Conservation (phyloP, 148 eudicot species). For the Suaeda aralocaspica region DNA sequence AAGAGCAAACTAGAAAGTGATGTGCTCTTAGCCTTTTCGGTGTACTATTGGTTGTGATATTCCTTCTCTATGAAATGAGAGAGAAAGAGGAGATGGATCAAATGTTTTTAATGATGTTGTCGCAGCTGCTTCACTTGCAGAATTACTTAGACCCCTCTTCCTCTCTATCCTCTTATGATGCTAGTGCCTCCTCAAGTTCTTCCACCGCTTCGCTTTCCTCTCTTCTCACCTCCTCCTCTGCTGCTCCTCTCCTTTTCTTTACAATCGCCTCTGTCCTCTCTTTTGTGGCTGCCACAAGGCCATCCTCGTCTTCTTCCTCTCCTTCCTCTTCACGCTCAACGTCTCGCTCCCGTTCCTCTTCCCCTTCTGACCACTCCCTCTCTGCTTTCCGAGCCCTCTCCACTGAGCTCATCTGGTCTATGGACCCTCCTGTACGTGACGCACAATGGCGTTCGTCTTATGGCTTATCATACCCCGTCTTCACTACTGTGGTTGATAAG, state of each 20-base stretch:
- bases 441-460: slow-evolving; percentile 71
- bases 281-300: slow-evolving; percentile 47
- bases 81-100: slow-evolving; percentile 50
- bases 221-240: slow-evolving; percentile 47
- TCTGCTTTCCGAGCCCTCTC: slow-evolving; percentile 85
- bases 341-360: slow-evolving; percentile 25
- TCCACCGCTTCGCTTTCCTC: slow-evolving; percentile 41
- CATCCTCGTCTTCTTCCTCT: slow-evolving; percentile 15
- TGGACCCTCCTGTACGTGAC: slow-evolving; percentile 78
- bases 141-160: slow-evolving; percentile 79
- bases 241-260: slow-evolving; percentile 74
- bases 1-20: not conserved
- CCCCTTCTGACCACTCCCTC: slow-evolving; percentile 57
- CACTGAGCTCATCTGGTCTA: slow-evolving; percentile 80
- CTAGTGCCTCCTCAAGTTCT: slow-evolving; percentile 53
- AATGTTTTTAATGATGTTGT: slow-evolving; percentile 63
- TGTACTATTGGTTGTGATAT: not conserved
- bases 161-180: slow-evolving; percentile 48
- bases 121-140: slow-evolving; percentile 82
- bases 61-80: not conserved
- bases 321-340: slow-evolving; percentile 28
- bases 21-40: not conserved
- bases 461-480: slow-evolving; percentile 83
- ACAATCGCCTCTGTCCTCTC: slow-evolving; percentile 69
- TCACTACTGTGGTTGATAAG: slow-evolving; percentile 73